These are phyloP conservation scores for Cantharellus anzutake DNA, from an alignment of 768 basidiomycete species.

Conservation along the genomic window DNA sequence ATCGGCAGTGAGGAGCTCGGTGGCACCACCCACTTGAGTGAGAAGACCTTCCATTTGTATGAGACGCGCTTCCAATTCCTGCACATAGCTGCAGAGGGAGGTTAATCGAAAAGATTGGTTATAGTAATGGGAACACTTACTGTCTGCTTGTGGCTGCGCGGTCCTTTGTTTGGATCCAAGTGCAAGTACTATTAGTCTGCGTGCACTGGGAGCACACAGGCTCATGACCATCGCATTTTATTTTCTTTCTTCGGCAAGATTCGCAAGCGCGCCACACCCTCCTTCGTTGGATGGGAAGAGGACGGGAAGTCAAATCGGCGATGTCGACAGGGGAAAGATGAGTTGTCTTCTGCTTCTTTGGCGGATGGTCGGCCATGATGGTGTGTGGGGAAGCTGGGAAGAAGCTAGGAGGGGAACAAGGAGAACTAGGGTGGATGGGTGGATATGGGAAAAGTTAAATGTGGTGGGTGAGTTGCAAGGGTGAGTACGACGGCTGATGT, in stretches of 20 bases:
- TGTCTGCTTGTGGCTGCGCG: conserved; percentile 78
- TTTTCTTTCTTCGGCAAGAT: conserved; percentile 81
- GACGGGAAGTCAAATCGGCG: conserved; percentile 13
- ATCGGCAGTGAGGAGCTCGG: conserved; percentile 35
- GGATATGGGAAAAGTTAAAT: neutral
- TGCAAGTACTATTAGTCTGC: conserved; percentile 55
- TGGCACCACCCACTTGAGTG: conserved; percentile 57
- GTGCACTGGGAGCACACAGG: conserved; percentile 72
- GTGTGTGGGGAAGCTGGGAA: neutral
- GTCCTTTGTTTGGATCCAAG: conserved; percentile 84
- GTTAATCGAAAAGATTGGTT: neutral
- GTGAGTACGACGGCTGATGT: neutral
- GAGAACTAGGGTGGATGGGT: neutral
- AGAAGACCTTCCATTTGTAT: conserved; percentile 82
- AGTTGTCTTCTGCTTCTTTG: neutral
- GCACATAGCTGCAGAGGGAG: conserved; percentile 46
- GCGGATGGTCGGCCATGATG: neutral
- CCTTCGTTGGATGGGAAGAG: conserved; percentile 56
- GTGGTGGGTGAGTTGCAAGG: neutral
- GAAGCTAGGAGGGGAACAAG: neutral
- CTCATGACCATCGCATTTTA: conserved; percentile 80
- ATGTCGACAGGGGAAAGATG: neutral
- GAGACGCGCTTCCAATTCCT: conserved; percentile 74
- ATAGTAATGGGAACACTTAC: conserved; percentile 28
- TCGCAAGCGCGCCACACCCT: conserved; percentile 84